Evolutionary conservation across 129 eudicot species (phyloP), one percentile per base, ranked within the genome.

Genomic region (Escallonia rubra): DNA sequence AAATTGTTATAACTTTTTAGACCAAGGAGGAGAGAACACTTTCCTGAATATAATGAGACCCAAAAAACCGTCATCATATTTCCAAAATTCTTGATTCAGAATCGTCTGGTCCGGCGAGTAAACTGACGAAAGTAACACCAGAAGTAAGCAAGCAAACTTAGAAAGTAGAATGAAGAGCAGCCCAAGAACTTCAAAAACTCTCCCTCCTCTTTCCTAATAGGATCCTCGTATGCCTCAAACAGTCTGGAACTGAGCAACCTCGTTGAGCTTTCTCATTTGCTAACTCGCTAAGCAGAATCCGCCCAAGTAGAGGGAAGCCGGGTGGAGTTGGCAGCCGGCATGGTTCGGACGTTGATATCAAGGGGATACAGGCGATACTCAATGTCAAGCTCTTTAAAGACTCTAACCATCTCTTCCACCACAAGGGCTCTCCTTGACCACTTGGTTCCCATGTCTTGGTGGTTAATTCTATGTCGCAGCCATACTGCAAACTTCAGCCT

Each of bases 391-490:
- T 91, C 96, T 77, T 77, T 88, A 23, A 85, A 76, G 34, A 83
- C 80, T 61, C 81, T 83, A 4, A 83, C 15, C 82, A 86, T 74
- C 80, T 91, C 98, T 40, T 91, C 96, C 5, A 86, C 59, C 65
- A 91, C 65, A 7, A 69, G 67, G 40, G 85, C 88, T 81, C 95
- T 77, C 64, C 98, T 76, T 57, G 50, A 62, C 76, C 71, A 81
- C 74, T 72, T 91, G 63, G 81, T 87, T 13, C 76, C 76, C 91
- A 91, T 86, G 72, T 91, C 89, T 67, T 91, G 98, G 64, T 76
- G 81, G 69, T 91, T 91, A 71, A 91, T 88, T 54, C 75, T 82
- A 45, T 91, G 96, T 51, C 89, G 72, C 67, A 86, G 51, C 98
- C 98, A 91, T 4, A 91, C 82, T 14, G 91, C 74, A 48, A 88